Evolutionary conservation across 768 basidiomycete genomes (phyloP).

Genomic region (Amanita rubescens): DNA sequence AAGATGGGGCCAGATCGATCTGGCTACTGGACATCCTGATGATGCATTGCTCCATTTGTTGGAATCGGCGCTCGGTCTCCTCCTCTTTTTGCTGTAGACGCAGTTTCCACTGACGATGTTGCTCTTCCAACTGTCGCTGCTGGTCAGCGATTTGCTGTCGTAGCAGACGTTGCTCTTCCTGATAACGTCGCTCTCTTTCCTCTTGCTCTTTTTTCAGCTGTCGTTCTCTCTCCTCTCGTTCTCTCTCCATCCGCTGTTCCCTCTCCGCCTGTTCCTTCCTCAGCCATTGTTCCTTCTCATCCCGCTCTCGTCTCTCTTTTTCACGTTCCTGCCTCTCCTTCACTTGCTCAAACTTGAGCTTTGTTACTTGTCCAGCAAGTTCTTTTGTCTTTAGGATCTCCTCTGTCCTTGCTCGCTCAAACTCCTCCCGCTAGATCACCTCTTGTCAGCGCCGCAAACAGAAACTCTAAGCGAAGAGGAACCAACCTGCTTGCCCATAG

Average conservation of each 20-base stretch:
- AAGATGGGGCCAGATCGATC: no score
- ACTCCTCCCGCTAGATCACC: background rate
- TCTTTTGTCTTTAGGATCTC: background rate
- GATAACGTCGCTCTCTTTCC: background rate
- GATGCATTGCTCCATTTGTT: no score
- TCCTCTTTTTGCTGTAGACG: background rate
- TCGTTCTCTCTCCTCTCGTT: background rate
- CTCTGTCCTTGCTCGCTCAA: background rate
- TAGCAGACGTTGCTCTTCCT: background rate
- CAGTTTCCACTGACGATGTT: background rate
- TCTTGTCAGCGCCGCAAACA: background rate
- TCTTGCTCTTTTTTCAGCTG: background rate
- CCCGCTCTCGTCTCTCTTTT: background rate
- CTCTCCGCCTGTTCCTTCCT: background rate
- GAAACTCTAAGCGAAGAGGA: background rate
- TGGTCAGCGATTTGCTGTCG: background rate
- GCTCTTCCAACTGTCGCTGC: background rate
- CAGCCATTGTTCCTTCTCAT: background rate
- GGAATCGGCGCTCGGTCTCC: background rate
- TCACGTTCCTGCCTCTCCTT: background rate
- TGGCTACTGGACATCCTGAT: no score
- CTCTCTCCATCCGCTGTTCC: background rate
- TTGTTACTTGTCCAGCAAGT: background rate
- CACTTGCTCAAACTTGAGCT: background rate
- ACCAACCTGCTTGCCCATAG: background rate